Evolutionary conservation across 768 basidiomycete species (phyloP), one percentile per base, ranked within the genome.

Genomic region (Panus rudis): DNA sequence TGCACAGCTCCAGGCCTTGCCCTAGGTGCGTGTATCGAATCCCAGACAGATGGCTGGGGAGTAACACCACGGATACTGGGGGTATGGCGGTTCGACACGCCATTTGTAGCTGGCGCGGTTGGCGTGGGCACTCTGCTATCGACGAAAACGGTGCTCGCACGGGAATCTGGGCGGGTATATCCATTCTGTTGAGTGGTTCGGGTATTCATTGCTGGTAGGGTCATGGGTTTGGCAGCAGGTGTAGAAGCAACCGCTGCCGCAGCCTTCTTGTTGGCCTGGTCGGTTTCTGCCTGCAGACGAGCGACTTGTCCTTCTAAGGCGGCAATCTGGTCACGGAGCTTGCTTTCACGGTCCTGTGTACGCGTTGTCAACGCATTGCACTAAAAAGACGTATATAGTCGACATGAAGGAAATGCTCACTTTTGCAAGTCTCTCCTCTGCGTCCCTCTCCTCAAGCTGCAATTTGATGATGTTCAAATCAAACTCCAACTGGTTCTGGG

Each of bases 371-470:
- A 16, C 1, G 19, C 21, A n/a, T n/a, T n/a, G n/a, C n/a, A n/a
- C n/a, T n/a, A n/a, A n/a, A 22, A 17, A 28, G 16, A 27, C 19
- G 3, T n/a, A 23, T 4, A 20, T 2, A 11, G 13, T 31, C 5
- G 20, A 40, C 14, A 27, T 4, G 6, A 24, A 11, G 11, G 11
- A 14, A 25, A 17, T 41, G 47, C 62, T 43, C 59, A 89, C 89
- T 76, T 81, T 74, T 42, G 68, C 59, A 48, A 84, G 58, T 22
- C 84, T 79, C 53, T 78, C 76, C 47, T 84, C 76, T 14, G 79
- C 81, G 51, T 86, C 84, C 43, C 72, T 71, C 53, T 89, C 87
- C 52, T 89, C 85, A 4, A 90, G 71, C 49, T 88, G 84, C 45
- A 82, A 62, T 59, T 73, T 84, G 27, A 70, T 67, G 45, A 85